Conservation (phyloP, 768 basidiomycete species). For the Lactifluus echinatus region DNA sequence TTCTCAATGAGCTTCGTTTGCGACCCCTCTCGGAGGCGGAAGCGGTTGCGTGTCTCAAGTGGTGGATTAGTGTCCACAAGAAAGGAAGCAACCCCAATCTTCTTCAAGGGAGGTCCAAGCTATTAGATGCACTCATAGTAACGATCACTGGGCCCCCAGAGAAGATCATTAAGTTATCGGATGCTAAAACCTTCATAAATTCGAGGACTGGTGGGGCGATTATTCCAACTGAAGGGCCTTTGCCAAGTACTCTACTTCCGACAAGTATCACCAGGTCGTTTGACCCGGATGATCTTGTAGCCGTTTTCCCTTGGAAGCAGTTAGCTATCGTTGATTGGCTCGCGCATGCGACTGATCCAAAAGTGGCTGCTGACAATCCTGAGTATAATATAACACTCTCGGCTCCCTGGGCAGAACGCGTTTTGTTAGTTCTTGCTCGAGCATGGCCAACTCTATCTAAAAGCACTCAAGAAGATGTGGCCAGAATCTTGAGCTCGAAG, state of each 20-base stretch:
- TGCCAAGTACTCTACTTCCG: conserved; percentile 68
- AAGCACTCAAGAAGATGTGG: conserved; percentile 35
- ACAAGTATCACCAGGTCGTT: conserved; percentile 55
- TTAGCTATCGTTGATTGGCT: conserved; percentile 73
- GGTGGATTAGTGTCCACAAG: conserved; percentile 60
- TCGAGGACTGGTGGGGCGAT: conserved; percentile 41
- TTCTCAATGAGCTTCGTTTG: conserved; percentile 64
- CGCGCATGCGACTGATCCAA: conserved; percentile 45
- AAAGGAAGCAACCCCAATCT: conserved; percentile 32
- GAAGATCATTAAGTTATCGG: conserved; percentile 57
- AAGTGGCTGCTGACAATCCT: conserved; percentile 32
- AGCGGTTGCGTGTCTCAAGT: conserved; percentile 73
- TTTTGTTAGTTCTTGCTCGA: conserved; percentile 55
- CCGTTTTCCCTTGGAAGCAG: conserved; percentile 71
- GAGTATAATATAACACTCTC: conserved; percentile 60
- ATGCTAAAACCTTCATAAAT: conserved; percentile 66
- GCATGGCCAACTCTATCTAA: conserved; percentile 61
- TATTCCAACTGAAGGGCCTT: conserved; percentile 66
- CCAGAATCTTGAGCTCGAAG: conserved; percentile 34
- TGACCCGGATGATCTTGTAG: conserved; percentile 37
- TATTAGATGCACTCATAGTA: conserved; percentile 68
- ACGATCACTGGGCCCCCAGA: conserved; percentile 35
- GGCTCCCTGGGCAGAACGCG: conserved; percentile 70
- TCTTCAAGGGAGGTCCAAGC: conserved; percentile 41
- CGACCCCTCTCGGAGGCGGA: conserved; percentile 66